A percentile compares a stretch with the other conserved stretches of the same genome.
These are phyloP conservation scores for Thermochaetoides thermophila DNA, from an alignment of 495 filamentous ascomycete genomes.

Conservation along the genomic window DNA sequence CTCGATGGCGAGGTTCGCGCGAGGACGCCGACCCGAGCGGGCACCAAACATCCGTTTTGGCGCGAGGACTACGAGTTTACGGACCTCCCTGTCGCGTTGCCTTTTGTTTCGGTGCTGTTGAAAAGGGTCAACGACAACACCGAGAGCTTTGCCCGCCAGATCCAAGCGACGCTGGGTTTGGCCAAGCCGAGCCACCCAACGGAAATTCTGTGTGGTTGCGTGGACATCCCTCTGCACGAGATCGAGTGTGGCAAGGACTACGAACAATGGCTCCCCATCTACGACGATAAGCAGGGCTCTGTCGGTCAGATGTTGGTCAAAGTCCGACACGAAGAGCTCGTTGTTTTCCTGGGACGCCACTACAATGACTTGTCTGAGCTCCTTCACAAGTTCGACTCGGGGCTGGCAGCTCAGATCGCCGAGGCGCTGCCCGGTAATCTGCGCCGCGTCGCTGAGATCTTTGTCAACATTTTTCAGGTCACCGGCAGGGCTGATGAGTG, in stretches of 20 bases:
- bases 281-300: conserved; percentile 52
- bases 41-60: conserved; percentile 84
- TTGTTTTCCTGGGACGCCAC: conserved; percentile 73
- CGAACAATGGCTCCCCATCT: conserved; percentile 82
- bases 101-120: conserved; percentile 65
- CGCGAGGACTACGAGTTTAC: conserved; percentile 78
- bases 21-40: conserved; percentile 67
- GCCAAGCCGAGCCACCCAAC: conserved; percentile 21
- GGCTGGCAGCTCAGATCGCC: conserved; percentile 73
- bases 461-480: conserved; percentile 92
- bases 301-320: conserved; percentile 82
- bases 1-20: conserved; percentile 81
- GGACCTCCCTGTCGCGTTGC: conserved; percentile 69
- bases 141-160: conserved; percentile 28
- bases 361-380: conserved; percentile 76
- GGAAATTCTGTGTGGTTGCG: conserved; percentile 47
- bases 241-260: conserved; percentile 61
- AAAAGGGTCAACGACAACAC: conserved; percentile 46
- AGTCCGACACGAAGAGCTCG: conserved; percentile 68
- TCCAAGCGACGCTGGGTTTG: conserved; percentile 29
- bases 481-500: conserved; percentile 79
- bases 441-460: conserved; percentile 64
- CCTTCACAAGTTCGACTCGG: conserved; percentile 68
- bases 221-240: conserved; percentile 76
- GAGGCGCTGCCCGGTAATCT: conserved; percentile 63